Evolutionary conservation across 2,329 filamentous ascomycete species (phyloP).

Genomic region (Paracamarosporium sp.): DNA sequence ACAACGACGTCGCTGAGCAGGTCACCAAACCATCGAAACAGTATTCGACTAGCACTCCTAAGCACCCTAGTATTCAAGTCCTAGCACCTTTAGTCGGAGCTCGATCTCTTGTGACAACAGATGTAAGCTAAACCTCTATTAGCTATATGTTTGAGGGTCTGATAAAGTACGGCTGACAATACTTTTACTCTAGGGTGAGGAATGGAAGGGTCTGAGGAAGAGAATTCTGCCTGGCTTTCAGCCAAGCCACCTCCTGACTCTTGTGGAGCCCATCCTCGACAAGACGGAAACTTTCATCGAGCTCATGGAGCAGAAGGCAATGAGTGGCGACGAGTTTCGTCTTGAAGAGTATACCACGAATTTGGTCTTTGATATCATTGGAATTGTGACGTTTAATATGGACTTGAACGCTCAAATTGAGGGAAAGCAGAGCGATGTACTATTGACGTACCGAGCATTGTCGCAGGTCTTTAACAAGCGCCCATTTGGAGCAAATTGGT

Average conservation of each 20-base stretch:
- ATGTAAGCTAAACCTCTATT: constrained; percentile 19
- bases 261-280: constrained; percentile 31
- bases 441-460: constrained; percentile 23
- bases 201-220: constrained; percentile 19
- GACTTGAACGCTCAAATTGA: constrained; percentile 23
- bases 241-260: constrained; percentile 18
- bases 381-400: constrained; percentile 24
- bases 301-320: constrained; percentile 22
- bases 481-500: constrained; percentile 13
- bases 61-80: constrained; percentile 22
- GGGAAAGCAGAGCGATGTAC: constrained; percentile 17
- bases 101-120: constrained; percentile 23
- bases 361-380: constrained; percentile 29
- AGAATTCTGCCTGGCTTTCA: constrained; percentile 23
- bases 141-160: too few relatives aligned
- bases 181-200: constrained; percentile 11
- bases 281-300: constrained; percentile 31
- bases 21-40: constrained; percentile 21
- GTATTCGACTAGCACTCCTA: constrained; percentile 21
- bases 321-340: constrained; percentile 12
- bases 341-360: constrained; percentile 23
- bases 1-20: constrained; percentile 25
- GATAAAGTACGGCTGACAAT: too few relatives aligned
- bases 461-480: constrained; percentile 25
- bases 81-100: constrained; percentile 22